Evolutionary conservation across 1,284 basidiomycete species (phyloP).

Genomic region (Cronartium quercuum): DNA sequence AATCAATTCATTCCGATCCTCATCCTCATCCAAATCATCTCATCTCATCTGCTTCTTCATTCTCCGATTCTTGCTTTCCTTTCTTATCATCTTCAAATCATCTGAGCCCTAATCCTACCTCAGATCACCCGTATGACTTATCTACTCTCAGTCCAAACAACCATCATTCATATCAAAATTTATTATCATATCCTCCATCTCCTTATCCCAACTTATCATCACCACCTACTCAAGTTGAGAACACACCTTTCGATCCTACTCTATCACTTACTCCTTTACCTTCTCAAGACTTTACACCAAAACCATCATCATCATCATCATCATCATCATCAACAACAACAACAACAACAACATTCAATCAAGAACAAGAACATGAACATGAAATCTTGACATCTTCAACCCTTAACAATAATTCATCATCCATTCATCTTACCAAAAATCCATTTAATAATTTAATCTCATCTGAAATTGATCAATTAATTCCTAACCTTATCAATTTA

Average conservation of each 20-base stretch:
- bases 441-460: too few species aligned
- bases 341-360: not conserved
- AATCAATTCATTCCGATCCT: not conserved
- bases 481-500: too few species aligned
- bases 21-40: not conserved
- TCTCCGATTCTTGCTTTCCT: not conserved
- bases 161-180: not conserved
- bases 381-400: slow-evolving; percentile 9
- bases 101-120: not conserved
- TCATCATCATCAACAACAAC: too few species aligned
- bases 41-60: not conserved
- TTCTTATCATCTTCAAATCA: not conserved
- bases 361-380: not conserved
- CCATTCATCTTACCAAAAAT: not conserved
- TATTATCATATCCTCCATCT: not conserved
- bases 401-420: not conserved
- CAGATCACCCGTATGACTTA: too few species aligned
- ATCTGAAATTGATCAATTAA: too few species aligned
- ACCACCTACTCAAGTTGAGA: not conserved
- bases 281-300: not conserved
- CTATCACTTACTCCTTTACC: slow-evolving; percentile 8
- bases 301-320: not conserved
- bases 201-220: slow-evolving; percentile 1
- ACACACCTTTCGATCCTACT: not conserved
- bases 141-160: not conserved